These are phyloP conservation scores for Rhodotorula taiwanensis DNA, from an alignment of 768 basidiomycete species.

Conservation along the genomic window DNA sequence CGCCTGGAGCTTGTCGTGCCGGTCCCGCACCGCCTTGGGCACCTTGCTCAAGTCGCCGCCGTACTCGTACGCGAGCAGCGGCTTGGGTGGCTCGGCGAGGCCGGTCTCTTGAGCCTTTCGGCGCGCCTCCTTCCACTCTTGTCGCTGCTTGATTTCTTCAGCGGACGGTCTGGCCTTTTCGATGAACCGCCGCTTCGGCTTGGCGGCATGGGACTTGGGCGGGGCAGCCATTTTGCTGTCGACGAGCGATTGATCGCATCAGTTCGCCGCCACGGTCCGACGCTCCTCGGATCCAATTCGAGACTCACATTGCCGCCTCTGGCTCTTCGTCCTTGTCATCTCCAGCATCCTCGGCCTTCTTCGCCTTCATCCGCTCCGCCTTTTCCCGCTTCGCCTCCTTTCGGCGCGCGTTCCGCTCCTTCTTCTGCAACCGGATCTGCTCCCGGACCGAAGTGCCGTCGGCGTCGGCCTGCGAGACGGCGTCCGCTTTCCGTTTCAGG, in stretches of 20 bases:
- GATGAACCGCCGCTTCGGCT: slow-evolving; percentile 18
- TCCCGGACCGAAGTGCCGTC: slow-evolving; percentile 20
- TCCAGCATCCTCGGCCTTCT: background rate
- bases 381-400: slow-evolving; percentile 14
- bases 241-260: too few species aligned
- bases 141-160: slow-evolving; percentile 26
- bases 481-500: background rate
- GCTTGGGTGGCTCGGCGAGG: slow-evolving; percentile 6
- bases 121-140: slow-evolving; percentile 29
- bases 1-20: too few species aligned
- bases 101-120: slow-evolving; percentile 22
- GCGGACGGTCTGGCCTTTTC: slow-evolving; percentile 27
- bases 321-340: slow-evolving; percentile 5
- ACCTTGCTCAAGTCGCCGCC: slow-evolving; percentile 19
- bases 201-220: too few species aligned
- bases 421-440: slow-evolving; percentile 23
- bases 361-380: slow-evolving; percentile 7
- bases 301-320: background rate
- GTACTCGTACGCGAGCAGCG: slow-evolving; percentile 28
- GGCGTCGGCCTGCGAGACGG: slow-evolving; percentile 2
- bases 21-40: background rate
- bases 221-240: background rate
- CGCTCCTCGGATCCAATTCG: background rate
- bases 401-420: slow-evolving; percentile 13
- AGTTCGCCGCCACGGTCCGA: too few species aligned